Conservation (phyloP, 2,329 filamentous ascomycete species). For the Neonectria faginata region DNA sequence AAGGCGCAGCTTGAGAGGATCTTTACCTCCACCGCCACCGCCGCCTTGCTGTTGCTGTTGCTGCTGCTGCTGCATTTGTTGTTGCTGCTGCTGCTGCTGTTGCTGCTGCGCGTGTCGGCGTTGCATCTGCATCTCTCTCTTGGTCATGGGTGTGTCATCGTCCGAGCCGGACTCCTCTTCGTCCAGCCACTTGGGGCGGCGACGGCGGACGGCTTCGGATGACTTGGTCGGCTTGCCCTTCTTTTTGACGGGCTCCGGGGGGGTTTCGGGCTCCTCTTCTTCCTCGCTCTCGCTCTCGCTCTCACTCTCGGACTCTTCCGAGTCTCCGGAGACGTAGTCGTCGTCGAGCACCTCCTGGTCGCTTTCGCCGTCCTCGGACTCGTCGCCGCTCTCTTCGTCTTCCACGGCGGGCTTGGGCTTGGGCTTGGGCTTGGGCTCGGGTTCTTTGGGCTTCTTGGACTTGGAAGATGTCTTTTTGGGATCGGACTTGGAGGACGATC, state of each 20-base stretch:
- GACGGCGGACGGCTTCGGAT: not conserved
- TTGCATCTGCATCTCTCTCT: constrained; percentile 12
- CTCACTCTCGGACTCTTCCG: constrained; percentile 28
- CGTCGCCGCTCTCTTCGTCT: constrained; percentile 32
- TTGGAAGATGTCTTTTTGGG: not conserved
- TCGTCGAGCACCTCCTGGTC: constrained; percentile 29
- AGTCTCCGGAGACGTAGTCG: constrained; percentile 13
- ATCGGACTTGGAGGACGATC: constrained; percentile 2
- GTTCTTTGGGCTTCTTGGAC: constrained; percentile 13
- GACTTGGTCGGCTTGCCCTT: constrained; percentile 21
- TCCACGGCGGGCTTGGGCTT: constrained; percentile 1
- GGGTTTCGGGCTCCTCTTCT: constrained; percentile 43
- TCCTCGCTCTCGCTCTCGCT: constrained; percentile 35
- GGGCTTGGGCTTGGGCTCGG: not conserved
- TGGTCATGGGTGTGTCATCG: constrained; percentile 8
- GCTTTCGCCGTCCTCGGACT: constrained; percentile 29
- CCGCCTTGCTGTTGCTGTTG: constrained; percentile 32
- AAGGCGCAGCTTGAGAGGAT: constrained; percentile 72
- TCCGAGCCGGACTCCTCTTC: constrained; percentile 31
- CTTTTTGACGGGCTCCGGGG: constrained; percentile 20
- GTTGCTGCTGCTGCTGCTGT: constrained; percentile 33
- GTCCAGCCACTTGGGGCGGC: not conserved
- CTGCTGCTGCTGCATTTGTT: constrained; percentile 28
- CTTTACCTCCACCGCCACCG: constrained; percentile 39
- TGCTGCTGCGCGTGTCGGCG: constrained; percentile 31